Evolutionary conservation across 2,329 filamentous ascomycete species (phyloP).

Genomic region (Balansia obtecta): DNA sequence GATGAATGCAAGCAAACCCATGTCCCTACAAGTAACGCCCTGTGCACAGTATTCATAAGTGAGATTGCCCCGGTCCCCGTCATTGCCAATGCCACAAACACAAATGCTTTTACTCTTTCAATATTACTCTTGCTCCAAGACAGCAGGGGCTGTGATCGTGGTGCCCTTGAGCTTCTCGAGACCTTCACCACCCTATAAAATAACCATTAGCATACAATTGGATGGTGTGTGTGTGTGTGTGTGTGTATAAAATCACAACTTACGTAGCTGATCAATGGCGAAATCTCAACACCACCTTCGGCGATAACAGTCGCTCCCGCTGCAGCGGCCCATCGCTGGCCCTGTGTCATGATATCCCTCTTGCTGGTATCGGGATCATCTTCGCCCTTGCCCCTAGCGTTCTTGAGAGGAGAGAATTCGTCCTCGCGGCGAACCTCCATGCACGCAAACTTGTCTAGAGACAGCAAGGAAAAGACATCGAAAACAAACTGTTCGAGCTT

Average conservation of each 20-base stretch:
- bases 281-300: slow-evolving; percentile 71
- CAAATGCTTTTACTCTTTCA: too few relatives aligned
- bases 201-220: slow-evolving; percentile 5
- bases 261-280: slow-evolving; percentile 90
- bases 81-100: not conserved
- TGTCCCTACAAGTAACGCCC: slow-evolving; percentile 1
- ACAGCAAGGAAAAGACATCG: slow-evolving; percentile 86
- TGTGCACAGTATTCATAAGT: not conserved
- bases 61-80: not conserved
- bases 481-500: slow-evolving; percentile 99
- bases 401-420: slow-evolving; percentile 97
- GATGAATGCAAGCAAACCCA: not conserved
- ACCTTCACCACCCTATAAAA: slow-evolving; percentile 46
- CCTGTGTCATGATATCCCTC: slow-evolving; percentile 80
- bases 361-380: slow-evolving; percentile 92
- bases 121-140: slow-evolving; percentile 33
- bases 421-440: slow-evolving; percentile 95
- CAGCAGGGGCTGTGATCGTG: slow-evolving; percentile 38
- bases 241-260: slow-evolving; percentile 29
- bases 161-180: slow-evolving; percentile 42
- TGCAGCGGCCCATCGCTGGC: slow-evolving; percentile 70
- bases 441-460: slow-evolving; percentile 81
- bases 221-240: not conserved
- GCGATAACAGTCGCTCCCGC: slow-evolving; percentile 66
- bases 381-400: slow-evolving; percentile 69